Conservation (phyloP, 805 yeast species). For the Myxozyma kluyveri region DNA sequence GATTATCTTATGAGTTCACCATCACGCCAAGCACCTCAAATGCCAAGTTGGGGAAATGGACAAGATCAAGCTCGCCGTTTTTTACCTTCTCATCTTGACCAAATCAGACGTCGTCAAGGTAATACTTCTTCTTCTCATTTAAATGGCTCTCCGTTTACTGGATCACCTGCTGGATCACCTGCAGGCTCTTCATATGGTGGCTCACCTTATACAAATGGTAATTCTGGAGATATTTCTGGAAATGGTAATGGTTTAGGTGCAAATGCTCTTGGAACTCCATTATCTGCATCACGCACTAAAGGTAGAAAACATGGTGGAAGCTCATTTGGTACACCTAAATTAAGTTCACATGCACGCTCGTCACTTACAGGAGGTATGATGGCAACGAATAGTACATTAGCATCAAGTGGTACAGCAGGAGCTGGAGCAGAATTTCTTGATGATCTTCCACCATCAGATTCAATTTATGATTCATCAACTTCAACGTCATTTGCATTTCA, state of each 20-base stretch:
- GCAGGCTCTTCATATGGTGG: not conserved
- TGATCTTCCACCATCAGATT: constrained; percentile 26
- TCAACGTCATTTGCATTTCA: constrained; percentile 28
- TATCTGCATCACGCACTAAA: not conserved
- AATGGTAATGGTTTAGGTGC: not conserved
- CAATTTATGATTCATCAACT: constrained; percentile 26
- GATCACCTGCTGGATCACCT: constrained; percentile 2
- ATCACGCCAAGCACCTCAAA: constrained; percentile 11
- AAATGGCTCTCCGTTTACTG: constrained; percentile 1
- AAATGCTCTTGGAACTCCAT: not conserved
- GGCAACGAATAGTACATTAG: not conserved
- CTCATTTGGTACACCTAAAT: constrained; percentile 34
- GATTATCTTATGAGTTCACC: constrained; percentile 16
- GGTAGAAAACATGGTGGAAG: constrained; percentile 26
- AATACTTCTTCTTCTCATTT: constrained; percentile 1
- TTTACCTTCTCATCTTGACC: constrained; percentile 26
- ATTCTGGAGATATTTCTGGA: not conserved
- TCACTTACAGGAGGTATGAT: not conserved
- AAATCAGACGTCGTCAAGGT: constrained; percentile 14
- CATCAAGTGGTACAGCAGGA: constrained; percentile 1
- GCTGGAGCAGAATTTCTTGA: constrained; percentile 3
- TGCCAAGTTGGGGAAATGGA: constrained; percentile 18
- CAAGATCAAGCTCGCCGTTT: constrained; percentile 12
- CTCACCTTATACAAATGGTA: not conserved
- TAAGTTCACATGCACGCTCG: constrained; percentile 7